Conservation (phyloP, 495 filamentous ascomycete species). For the Lophiotrema nucula region DNA sequence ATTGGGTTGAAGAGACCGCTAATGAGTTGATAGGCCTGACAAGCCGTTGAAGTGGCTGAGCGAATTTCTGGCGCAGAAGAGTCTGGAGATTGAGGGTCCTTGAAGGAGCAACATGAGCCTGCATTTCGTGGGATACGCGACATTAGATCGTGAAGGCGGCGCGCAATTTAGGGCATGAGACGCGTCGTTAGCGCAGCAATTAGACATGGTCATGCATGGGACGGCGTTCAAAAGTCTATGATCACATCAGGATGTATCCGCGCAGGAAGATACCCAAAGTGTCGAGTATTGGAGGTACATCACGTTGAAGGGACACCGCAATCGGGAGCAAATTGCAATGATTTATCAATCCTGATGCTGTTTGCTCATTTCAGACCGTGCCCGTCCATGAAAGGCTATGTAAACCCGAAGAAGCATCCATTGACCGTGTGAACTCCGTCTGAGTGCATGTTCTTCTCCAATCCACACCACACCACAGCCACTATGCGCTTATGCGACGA, state of each 20-base stretch:
- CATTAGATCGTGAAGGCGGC: no score
- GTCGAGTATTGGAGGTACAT: not conserved
- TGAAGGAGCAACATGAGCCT: no score
- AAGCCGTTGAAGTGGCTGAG: conserved; percentile 83
- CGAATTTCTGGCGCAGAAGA: conserved; percentile 80
- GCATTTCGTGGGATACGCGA: not conserved
- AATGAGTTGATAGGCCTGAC: conserved; percentile 55
- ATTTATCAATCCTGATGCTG: conserved; percentile 4
- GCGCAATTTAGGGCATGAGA: no score
- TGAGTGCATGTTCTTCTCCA: conserved; percentile 17
- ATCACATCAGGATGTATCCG: not conserved
- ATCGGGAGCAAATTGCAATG: not conserved
- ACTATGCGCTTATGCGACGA: conserved; percentile 55
- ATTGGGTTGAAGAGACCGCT: not conserved
- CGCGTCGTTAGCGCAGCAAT: no score
- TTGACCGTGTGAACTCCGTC: conserved; percentile 25
- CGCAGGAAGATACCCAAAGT: conserved; percentile 9
- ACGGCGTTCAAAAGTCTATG: conserved; percentile 9
- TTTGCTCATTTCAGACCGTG: conserved; percentile 27
- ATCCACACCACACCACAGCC: not conserved
- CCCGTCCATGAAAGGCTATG: conserved; percentile 17
- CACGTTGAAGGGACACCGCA: not conserved
- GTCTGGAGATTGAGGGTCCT: conserved; percentile 60
- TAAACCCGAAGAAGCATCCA: conserved; percentile 15
- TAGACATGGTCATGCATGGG: no score